A percentile compares a stretch with the other conserved stretches of the same genome.
These are phyloP conservation scores for Aureobasidium musti DNA, from an alignment of 2,329 filamentous ascomycete genomes.

Conservation along the genomic window DNA sequence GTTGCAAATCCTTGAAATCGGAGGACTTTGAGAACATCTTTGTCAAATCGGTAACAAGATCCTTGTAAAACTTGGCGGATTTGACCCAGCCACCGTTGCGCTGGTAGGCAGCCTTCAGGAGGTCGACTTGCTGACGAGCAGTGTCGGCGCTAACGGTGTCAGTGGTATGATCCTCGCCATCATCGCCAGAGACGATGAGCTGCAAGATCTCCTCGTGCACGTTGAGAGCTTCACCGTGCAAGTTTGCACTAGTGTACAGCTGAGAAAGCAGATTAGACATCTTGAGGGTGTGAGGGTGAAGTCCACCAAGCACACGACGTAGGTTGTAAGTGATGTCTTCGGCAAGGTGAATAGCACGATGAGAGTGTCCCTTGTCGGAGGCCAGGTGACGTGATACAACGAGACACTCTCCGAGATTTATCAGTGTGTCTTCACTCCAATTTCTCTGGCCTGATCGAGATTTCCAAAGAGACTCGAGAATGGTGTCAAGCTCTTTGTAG, in stretches of 20 bases:
- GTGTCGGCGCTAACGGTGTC: conserved; percentile 35
- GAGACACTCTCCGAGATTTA: conserved; percentile 56
- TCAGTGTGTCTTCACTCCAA: conserved; percentile 51
- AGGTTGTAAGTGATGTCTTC: conserved; percentile 60
- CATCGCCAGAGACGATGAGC: conserved; percentile 35
- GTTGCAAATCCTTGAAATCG: background rate
- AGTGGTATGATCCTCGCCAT: conserved; percentile 33
- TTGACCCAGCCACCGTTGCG: conserved; percentile 52
- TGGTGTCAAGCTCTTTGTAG: conserved; percentile 49
- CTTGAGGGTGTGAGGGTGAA: conserved; percentile 52
- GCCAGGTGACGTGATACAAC: conserved; percentile 56
- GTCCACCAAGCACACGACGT: conserved; percentile 55
- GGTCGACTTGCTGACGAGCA: conserved; percentile 43
- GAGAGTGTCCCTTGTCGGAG: conserved; percentile 43
- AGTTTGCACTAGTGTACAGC: conserved; percentile 48
- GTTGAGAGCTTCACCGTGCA: conserved; percentile 40
- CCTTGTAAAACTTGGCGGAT: conserved; percentile 52
- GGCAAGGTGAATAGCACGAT: conserved; percentile 50
- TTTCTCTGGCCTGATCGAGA: conserved; percentile 50
- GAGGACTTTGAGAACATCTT: background rate
- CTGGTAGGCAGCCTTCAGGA: conserved; percentile 47
- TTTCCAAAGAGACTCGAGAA: conserved; percentile 52
- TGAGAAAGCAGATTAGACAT: conserved; percentile 54
- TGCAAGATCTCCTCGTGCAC: conserved; percentile 41
- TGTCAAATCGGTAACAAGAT: conserved; percentile 35